A percentile compares a stretch with the other conserved stretches of the same genome.
Conservation (phyloP, 257 asterid species). For the Linderniella brevidens region DNA sequence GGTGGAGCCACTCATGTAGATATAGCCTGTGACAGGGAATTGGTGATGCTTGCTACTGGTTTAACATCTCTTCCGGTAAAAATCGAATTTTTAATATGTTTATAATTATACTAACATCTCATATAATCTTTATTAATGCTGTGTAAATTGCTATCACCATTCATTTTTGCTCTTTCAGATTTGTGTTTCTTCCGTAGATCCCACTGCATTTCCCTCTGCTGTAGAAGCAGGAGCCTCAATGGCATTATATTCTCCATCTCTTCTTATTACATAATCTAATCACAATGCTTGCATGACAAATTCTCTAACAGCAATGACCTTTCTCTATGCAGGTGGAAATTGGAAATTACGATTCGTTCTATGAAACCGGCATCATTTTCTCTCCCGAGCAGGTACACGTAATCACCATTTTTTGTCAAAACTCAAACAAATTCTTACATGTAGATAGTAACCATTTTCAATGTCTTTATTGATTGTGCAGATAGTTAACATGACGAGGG, state of each 20-base stretch:
- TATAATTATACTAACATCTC: too few species aligned
- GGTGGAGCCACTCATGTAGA: slow-evolving; percentile 97
- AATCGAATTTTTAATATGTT: neutral
- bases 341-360: slow-evolving; percentile 81
- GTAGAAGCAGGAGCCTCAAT: slow-evolving; percentile 87
- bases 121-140: too few species aligned
- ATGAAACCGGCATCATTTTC: slow-evolving; percentile 60
- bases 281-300: neutral
- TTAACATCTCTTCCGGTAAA: slow-evolving; percentile 75
- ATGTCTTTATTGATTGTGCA: slow-evolving; percentile 8
- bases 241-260: slow-evolving; percentile 25
- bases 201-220: slow-evolving; percentile 64
- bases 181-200: slow-evolving; percentile 87
- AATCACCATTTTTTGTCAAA: neutral
- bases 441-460: neutral
- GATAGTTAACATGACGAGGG: slow-evolving; percentile 58
- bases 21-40: slow-evolving; percentile 74
- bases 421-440: neutral
- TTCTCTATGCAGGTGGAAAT: slow-evolving; percentile 50
- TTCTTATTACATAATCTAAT: neutral
- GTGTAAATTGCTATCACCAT: neutral
- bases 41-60: slow-evolving; percentile 66
- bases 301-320: neutral
- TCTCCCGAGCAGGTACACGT: slow-evolving; percentile 57
- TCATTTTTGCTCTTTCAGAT: slow-evolving; percentile 24